These are phyloP conservation scores for Ceratocystis papillata DNA, from an alignment of 2,329 filamentous ascomycete genomes.

Conservation along the genomic window DNA sequence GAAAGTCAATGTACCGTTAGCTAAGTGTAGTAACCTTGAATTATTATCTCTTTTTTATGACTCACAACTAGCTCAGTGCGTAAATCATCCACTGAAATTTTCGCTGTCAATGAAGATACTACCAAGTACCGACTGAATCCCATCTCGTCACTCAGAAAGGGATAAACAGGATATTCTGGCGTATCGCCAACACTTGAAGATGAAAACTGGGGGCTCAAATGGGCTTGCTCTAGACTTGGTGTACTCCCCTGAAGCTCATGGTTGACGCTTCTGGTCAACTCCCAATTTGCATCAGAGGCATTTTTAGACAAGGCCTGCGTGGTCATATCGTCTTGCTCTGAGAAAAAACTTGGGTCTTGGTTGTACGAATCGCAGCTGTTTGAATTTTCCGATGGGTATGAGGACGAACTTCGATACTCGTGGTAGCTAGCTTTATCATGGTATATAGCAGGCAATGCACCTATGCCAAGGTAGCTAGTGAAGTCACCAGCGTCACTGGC, in stretches of 20 bases:
- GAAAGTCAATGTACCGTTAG: neutral
- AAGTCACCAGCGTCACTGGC: neutral
- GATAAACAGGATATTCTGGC: slow-evolving; percentile 3
- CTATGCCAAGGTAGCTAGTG: neutral
- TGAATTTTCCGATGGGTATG: neutral
- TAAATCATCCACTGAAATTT: neutral
- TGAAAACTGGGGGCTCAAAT: neutral
- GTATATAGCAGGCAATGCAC: neutral
- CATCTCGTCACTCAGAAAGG: slow-evolving; percentile 9
- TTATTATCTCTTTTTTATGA: neutral
- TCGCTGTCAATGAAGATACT: neutral
- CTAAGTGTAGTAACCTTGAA: neutral
- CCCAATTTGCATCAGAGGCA: neutral
- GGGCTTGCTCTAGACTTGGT: neutral
- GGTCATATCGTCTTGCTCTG: neutral
- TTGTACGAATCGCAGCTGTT: neutral
- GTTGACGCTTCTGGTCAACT: neutral
- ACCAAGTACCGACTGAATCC: slow-evolving; percentile 7
- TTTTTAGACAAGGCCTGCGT: neutral
- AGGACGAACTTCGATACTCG: neutral
- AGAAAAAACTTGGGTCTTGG: neutral
- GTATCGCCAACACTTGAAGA: neutral
- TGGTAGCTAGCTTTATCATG: neutral
- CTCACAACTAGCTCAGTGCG: slow-evolving; percentile 3
- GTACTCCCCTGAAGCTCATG: neutral